phyloP scores from a whole-genome alignment of 2,329 filamentous ascomycete genomes.

The Fusarium piperis region DNA sequence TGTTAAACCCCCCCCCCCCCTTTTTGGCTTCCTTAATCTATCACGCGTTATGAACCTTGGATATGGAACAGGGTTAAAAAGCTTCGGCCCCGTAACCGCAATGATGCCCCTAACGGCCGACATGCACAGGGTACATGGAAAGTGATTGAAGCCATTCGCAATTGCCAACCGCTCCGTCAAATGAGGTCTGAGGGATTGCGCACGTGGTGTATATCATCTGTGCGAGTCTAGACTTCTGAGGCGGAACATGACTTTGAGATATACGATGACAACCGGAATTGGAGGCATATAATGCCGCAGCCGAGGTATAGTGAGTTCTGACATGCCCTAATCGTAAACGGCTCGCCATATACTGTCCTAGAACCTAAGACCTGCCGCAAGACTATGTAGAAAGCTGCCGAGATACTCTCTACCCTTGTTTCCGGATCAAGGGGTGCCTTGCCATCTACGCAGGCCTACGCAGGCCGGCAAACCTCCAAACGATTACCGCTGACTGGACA shows the following conservation, averaged over 20 bases:
- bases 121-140: background rate
- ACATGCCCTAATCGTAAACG: background rate
- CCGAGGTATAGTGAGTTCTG: background rate
- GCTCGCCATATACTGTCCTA: background rate
- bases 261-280: no score
- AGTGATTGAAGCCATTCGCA: background rate
- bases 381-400: background rate
- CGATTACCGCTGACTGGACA: background rate
- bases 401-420: background rate
- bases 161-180: background rate
- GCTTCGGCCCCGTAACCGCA: background rate
- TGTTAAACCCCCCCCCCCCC: no score
- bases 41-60: no score
- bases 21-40: no score
- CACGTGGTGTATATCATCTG: background rate
- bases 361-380: background rate
- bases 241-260: background rate
- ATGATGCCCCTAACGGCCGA: background rate
- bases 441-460: background rate
- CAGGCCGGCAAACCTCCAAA: background rate
- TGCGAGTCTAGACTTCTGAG: background rate
- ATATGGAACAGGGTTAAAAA: background rate
- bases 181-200: background rate
- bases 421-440: background rate
- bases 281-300: no score